Percentiles rank a stretch among this genome's conserved stretches.
phyloP scores from a whole-genome alignment of 495 filamentous ascomycete species.

The Thozetella sp. region DNA sequence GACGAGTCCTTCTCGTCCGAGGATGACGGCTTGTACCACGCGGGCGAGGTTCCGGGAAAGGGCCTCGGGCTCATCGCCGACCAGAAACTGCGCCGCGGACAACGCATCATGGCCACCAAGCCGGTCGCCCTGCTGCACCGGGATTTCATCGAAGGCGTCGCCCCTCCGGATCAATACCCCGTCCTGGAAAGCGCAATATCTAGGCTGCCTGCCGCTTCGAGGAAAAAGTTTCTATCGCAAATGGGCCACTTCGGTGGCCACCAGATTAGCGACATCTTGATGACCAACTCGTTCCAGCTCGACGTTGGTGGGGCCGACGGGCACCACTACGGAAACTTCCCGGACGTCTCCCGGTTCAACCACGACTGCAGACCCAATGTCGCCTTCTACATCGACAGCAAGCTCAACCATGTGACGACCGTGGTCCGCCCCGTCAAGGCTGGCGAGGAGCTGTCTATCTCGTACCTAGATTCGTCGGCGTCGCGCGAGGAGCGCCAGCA shows the following conservation, averaged over 20 bases:
- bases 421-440: conserved; percentile 18
- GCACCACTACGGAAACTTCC: conserved; percentile 27
- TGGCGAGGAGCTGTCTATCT: conserved; percentile 26
- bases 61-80: conserved; percentile 21
- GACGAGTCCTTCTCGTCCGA: background rate
- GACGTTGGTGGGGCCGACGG: conserved; percentile 12
- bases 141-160: conserved; percentile 12
- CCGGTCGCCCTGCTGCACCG: conserved; percentile 25
- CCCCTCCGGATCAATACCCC: conserved; percentile 7
- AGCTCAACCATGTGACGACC: conserved; percentile 19
- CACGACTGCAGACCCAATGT: conserved; percentile 30
- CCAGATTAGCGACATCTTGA: conserved; percentile 21
- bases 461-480: conserved; percentile 20
- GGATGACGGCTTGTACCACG: conserved; percentile 2
- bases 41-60: conserved; percentile 15
- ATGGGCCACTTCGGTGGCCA: conserved; percentile 16
- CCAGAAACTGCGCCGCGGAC: conserved; percentile 17
- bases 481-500: conserved; percentile 12
- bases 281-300: conserved; percentile 29
- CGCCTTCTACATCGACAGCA: conserved; percentile 17
- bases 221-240: conserved; percentile 9
- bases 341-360: conserved; percentile 23
- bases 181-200: conserved; percentile 23
- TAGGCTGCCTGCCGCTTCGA: conserved; percentile 11
- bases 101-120: conserved; percentile 13